Evolutionary conservation across 2,329 filamentous ascomycete species (phyloP).

Genomic region (Dothistroma pini): DNA sequence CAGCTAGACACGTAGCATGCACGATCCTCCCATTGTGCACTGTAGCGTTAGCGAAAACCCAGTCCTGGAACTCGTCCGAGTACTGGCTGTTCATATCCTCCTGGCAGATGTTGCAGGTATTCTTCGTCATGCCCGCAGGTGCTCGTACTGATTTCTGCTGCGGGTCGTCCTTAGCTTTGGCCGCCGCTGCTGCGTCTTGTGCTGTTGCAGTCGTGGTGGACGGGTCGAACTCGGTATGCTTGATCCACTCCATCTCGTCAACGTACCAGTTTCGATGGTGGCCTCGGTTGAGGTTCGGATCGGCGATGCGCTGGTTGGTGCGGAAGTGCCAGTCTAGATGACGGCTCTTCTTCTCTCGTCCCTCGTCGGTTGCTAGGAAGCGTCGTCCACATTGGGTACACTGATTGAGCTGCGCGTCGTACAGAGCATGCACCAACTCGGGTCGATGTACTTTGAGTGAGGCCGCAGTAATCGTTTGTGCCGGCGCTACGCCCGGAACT

Average conservation of each 20-base stretch:
- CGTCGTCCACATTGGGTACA: conserved; percentile 90
- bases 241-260: conserved; percentile 89
- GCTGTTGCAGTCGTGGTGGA: conserved; percentile 42
- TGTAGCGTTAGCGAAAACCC: conserved; percentile 90
- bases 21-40: conserved; percentile 76
- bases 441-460: conserved; percentile 56
- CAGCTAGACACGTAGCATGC: conserved; percentile 84
- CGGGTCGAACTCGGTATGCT: conserved; percentile 75
- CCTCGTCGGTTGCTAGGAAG: conserved; percentile 72
- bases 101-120: conserved; percentile 89
- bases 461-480: conserved; percentile 29
- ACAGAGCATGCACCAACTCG: conserved; percentile 68
- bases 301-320: conserved; percentile 82
- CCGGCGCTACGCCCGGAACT: conserved; percentile 9
- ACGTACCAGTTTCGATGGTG: conserved; percentile 95
- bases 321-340: conserved; percentile 99
- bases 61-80: conserved; percentile 90
- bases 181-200: conserved; percentile 39
- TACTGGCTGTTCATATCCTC: conserved; percentile 91
- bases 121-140: conserved; percentile 69
- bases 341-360: conserved; percentile 78
- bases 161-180: conserved; percentile 52
- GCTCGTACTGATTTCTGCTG: conserved; percentile 73
- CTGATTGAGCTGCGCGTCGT: conserved; percentile 77
- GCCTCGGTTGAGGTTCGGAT: conserved; percentile 72